Conservation (phyloP, 2,329 filamentous ascomycete species). For the Colletotrichum limetticola region DNA sequence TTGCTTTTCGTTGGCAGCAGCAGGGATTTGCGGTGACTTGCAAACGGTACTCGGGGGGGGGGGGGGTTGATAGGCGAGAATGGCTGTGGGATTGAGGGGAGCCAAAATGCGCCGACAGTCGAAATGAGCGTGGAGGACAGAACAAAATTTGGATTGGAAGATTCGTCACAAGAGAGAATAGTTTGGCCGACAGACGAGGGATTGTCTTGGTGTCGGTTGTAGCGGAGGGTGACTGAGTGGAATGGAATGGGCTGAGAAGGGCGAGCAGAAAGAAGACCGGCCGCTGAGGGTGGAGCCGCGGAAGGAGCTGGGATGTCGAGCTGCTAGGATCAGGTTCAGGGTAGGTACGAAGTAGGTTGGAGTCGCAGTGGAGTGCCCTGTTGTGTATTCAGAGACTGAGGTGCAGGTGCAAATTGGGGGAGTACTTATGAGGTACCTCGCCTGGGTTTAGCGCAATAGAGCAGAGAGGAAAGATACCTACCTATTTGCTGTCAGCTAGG, state of each 20-base stretch:
- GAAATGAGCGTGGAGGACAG: slow-evolving; percentile 11
- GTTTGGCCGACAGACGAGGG: background rate
- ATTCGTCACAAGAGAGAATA: background rate
- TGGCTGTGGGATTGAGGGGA: background rate
- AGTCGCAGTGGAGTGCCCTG: slow-evolving; percentile 10
- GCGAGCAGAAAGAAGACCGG: slow-evolving; percentile 32
- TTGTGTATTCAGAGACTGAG: background rate
- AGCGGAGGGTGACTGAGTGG: slow-evolving; percentile 22
- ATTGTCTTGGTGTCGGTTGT: slow-evolving; percentile 21
- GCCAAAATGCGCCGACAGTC: background rate
- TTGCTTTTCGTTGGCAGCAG: background rate
- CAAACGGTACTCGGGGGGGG: background rate
- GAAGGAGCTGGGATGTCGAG: slow-evolving; percentile 34
- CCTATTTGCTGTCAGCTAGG: too few species aligned
- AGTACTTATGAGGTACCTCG: slow-evolving; percentile 24
- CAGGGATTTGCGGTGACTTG: background rate
- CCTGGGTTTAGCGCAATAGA: slow-evolving; percentile 2
- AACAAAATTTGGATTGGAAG: background rate
- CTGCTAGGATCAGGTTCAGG: slow-evolving; percentile 25
- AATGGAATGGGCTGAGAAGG: slow-evolving; percentile 30
- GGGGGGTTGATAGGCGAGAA: background rate
- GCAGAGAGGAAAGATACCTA: background rate
- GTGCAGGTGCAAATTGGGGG: background rate
- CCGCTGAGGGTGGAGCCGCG: slow-evolving; percentile 26
- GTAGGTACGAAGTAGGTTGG: slow-evolving; percentile 14